These are phyloP conservation scores for Komagataea norvegica DNA, from an alignment of 1,139 yeast genomes.

Conservation along the genomic window DNA sequence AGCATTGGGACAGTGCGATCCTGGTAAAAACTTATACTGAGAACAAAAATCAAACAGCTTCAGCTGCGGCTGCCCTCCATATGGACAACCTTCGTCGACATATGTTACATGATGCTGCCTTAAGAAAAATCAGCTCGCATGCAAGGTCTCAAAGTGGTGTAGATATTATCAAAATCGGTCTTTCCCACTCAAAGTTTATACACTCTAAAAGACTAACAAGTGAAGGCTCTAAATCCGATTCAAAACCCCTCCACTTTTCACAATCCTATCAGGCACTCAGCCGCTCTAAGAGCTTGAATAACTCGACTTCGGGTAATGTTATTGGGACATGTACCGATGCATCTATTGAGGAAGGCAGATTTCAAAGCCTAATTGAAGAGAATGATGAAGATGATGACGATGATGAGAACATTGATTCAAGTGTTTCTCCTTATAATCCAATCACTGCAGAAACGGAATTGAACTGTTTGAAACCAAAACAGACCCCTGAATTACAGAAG, in stretches of 20 bases:
- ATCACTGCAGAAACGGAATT: slow-evolving; percentile 20
- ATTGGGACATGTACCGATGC: neutral
- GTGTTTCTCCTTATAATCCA: slow-evolving; percentile 4
- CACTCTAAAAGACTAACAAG: slow-evolving; percentile 3
- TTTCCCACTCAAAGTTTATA: slow-evolving; percentile 13
- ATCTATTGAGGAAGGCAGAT: neutral
- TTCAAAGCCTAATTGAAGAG: no score
- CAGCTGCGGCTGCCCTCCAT: neutral
- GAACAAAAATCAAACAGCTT: neutral
- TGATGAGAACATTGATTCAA: slow-evolving; percentile 2
- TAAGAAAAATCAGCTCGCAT: slow-evolving; percentile 6
- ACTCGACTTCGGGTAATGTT: no score
- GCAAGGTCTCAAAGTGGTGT: slow-evolving; percentile 5
- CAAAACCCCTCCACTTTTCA: slow-evolving; percentile 18
- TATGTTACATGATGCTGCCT: slow-evolving; percentile 7
- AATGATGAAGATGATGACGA: neutral
- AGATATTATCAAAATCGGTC: slow-evolving; percentile 7
- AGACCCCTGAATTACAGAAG: neutral
- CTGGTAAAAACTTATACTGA: neutral
- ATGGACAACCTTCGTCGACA: slow-evolving; percentile 2
- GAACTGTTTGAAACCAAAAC: slow-evolving; percentile 10
- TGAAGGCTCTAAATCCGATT: slow-evolving; percentile 1
- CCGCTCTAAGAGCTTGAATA: slow-evolving; percentile 2
- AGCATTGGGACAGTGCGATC: no score
- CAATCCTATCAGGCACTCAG: slow-evolving; percentile 10